Percentiles rank a stretch among this genome's conserved stretches.
These are phyloP conservation scores for Prosopis cineraria DNA, from an alignment of 306 rosid genomes.

Conservation along the genomic window DNA sequence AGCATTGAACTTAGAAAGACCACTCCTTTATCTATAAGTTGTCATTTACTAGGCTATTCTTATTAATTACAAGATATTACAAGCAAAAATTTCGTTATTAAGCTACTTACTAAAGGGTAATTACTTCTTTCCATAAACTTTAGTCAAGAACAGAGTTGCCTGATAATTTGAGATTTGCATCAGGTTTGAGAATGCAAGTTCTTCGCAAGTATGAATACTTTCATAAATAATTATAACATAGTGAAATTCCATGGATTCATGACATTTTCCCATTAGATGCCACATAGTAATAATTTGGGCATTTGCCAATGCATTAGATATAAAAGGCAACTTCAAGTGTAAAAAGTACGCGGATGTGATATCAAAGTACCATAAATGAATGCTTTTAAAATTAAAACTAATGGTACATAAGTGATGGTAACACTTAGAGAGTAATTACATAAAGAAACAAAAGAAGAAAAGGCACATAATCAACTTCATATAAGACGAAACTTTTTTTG, in stretches of 20 bases:
- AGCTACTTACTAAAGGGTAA: neutral
- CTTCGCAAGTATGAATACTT: conserved; percentile 5
- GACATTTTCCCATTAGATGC: conserved; percentile 1
- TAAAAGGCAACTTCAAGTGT: neutral
- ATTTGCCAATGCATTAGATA: neutral
- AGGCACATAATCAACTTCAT: too few relatives aligned
- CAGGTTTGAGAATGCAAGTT: neutral
- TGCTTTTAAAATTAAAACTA: neutral
- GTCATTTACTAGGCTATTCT: neutral
- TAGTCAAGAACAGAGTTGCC: neutral
- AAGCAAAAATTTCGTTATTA: neutral
- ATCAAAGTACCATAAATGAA: neutral
- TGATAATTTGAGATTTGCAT: neutral
- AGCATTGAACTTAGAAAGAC: neutral
- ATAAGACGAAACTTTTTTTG: neutral
- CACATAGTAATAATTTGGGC: neutral
- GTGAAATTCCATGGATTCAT: conserved; percentile 6
- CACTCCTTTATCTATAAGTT: conserved; percentile 10
- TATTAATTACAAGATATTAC: conserved; percentile 10
- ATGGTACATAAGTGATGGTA: neutral
- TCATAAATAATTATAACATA: neutral
- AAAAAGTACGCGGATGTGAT: neutral
- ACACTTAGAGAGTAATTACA: neutral
- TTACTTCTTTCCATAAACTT: neutral
- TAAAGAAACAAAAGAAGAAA: neutral